phyloP scores from a whole-genome alignment of 2,329 filamentous ascomycete genomes.

The Leptographium wingfieldii region DNA sequence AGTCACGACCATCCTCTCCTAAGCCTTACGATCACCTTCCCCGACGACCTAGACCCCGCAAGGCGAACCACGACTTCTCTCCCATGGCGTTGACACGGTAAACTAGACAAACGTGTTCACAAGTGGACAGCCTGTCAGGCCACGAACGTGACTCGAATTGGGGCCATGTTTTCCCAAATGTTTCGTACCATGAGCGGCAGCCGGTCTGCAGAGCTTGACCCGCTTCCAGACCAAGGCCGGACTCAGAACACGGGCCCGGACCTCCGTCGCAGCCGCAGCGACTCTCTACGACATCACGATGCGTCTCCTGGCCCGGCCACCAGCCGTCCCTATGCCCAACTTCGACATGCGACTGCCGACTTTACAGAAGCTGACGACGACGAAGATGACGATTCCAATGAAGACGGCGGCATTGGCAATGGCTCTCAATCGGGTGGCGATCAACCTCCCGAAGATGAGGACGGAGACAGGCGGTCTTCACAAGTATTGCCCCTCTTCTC shows the following conservation, averaged over 20 bases:
- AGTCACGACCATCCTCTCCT: no score
- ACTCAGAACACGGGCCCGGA: conserved; percentile 13
- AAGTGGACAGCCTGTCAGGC: background rate
- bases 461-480: conserved; percentile 19
- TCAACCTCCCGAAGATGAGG: conserved; percentile 17
- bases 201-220: conserved; percentile 9
- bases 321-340: conserved; percentile 23
- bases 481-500: conserved; percentile 65
- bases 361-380: conserved; percentile 52
- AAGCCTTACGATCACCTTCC: no score
- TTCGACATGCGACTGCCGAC: conserved; percentile 47
- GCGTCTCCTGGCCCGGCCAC: conserved; percentile 14
- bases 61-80: background rate
- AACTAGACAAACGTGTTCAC: background rate
- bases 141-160: background rate
- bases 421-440: conserved; percentile 7
- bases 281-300: background rate
- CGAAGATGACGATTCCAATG: conserved; percentile 25
- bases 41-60: background rate
- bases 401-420: conserved; percentile 24
- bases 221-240: conserved; percentile 8
- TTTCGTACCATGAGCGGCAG: conserved; percentile 20
- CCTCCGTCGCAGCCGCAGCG: background rate
- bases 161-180: conserved; percentile 19
- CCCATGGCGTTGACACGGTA: background rate